A percentile compares a stretch with the other conserved stretches of the same genome.
Evolutionary conservation across 768 basidiomycete species (phyloP).

Genomic region (Boletus rufocinnamomeus): DNA sequence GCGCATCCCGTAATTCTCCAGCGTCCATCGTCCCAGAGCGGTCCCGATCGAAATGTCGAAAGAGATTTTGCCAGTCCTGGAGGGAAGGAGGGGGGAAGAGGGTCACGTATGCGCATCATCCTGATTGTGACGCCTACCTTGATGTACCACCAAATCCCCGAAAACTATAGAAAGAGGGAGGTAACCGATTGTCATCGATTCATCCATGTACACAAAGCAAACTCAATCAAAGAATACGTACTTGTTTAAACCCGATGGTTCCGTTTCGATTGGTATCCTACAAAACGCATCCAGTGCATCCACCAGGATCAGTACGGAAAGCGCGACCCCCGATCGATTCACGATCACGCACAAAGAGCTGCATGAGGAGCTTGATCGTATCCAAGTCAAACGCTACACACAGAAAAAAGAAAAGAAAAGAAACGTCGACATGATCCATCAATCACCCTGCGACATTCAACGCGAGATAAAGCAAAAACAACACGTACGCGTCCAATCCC

Average conservation of each 20-base stretch:
- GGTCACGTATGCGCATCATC: not conserved
- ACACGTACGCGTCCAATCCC: slow-evolving; percentile 78
- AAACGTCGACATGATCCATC: not conserved
- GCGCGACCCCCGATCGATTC: not conserved
- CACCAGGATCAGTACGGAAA: not conserved
- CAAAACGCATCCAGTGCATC: not conserved
- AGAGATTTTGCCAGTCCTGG: slow-evolving; percentile 85
- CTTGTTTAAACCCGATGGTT: slow-evolving; percentile 80
- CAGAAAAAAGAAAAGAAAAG: not conserved
- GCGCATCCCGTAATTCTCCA: slow-evolving; percentile 64
- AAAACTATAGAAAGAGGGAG: slow-evolving; percentile 46
- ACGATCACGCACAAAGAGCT: slow-evolving; percentile 60
- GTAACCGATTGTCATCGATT: not conserved
- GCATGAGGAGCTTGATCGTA: slow-evolving; percentile 84
- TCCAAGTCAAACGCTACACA: slow-evolving; percentile 75
- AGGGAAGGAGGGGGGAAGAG: not conserved
- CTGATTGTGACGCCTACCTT: slow-evolving; percentile 39
- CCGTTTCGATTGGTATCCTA: slow-evolving; percentile 75
- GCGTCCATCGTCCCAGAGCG: slow-evolving; percentile 78
- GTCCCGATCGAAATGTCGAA: slow-evolving; percentile 83
- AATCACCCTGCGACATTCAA: not conserved
- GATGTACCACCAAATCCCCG: slow-evolving; percentile 82
- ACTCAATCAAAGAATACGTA: slow-evolving; percentile 25
- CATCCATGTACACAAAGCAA: not conserved
- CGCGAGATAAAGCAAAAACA: not conserved